Percentiles rank a stretch among this genome's conserved stretches.
Evolutionary conservation across 352 stramenopile species (phyloP).

Genomic region (Globisporangium nodosum): DNA sequence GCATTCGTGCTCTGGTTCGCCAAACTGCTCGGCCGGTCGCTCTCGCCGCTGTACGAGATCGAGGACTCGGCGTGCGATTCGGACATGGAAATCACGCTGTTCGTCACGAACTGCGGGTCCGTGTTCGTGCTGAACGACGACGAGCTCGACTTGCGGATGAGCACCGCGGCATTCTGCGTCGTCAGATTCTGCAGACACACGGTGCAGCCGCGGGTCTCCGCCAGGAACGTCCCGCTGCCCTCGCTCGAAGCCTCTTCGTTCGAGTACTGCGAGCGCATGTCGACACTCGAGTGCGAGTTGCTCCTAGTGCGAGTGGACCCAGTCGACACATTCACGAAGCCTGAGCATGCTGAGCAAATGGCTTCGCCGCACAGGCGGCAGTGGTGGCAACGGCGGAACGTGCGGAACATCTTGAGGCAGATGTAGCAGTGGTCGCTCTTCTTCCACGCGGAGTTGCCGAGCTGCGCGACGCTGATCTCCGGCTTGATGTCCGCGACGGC

Average conservation of each 20-base stretch:
- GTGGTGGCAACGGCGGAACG: constrained; percentile 61
- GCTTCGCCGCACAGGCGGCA: constrained; percentile 66
- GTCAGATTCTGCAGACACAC: constrained; percentile 12
- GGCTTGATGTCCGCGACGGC: constrained; percentile 19
- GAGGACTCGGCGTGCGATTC: constrained; percentile 6
- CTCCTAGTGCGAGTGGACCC: constrained; percentile 3
- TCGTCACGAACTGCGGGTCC: neutral
- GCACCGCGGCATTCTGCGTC: neutral
- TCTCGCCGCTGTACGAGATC: constrained; percentile 15
- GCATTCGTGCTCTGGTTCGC: constrained; percentile 7
- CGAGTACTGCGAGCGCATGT: constrained; percentile 13
- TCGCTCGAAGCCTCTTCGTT: neutral
- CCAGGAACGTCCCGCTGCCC: constrained; percentile 21
- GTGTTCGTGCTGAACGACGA: constrained; percentile 13
- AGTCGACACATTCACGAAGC: constrained; percentile 25
- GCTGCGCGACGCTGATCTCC: constrained; percentile 12
- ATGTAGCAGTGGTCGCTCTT: constrained; percentile 53
- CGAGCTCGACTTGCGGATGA: constrained; percentile 8
- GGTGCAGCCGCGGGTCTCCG: constrained; percentile 25
- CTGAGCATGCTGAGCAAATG: constrained; percentile 61
- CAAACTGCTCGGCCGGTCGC: constrained; percentile 12
- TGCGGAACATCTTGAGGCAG: constrained; percentile 58
- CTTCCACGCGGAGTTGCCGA: constrained; percentile 47
- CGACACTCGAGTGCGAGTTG: constrained; percentile 14
- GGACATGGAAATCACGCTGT: constrained; percentile 13